Evolutionary conservation across 805 yeast species (phyloP).

Genomic region (Sugiyamaella marilandica): DNA sequence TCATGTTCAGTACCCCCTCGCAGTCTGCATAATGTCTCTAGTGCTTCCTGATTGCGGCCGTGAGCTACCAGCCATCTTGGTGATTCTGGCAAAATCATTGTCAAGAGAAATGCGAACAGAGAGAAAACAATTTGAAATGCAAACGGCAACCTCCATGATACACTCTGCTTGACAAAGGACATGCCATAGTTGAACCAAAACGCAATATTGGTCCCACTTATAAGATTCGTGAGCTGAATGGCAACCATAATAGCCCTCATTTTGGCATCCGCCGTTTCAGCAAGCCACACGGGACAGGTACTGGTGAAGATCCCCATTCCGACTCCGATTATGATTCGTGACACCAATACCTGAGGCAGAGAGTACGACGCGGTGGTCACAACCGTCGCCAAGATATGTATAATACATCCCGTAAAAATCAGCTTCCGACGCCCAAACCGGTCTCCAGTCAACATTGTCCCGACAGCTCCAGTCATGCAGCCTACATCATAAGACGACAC

Average conservation of each 20-base stretch:
- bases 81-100: conserved; percentile 46
- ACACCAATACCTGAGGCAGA: conserved; percentile 60
- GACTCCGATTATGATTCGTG: conserved; percentile 45
- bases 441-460: conserved; percentile 54
- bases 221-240: conserved; percentile 54
- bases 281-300: conserved; percentile 66
- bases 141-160: conserved; percentile 66
- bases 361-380: conserved; percentile 20
- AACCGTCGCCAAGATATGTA: conserved; percentile 37
- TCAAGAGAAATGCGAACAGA: conserved; percentile 36
- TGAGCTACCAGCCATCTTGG: conserved; percentile 42
- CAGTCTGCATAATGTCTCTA: conserved; percentile 6
- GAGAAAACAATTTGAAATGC: conserved; percentile 50
- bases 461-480: conserved; percentile 61
- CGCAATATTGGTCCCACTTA: conserved; percentile 41
- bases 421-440: conserved; percentile 54
- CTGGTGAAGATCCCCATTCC: conserved; percentile 26
- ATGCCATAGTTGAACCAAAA: conserved; percentile 43
- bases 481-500: conserved; percentile 55
- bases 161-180: conserved; percentile 18
- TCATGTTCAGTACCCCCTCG: conserved; percentile 11
- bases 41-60: conserved; percentile 26
- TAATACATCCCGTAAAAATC: conserved; percentile 47
- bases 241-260: conserved; percentile 69
- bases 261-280: conserved; percentile 70